These are phyloP conservation scores for Hebeloma cylindrosporum DNA, from an alignment of 768 basidiomycete genomes.

Conservation along the genomic window DNA sequence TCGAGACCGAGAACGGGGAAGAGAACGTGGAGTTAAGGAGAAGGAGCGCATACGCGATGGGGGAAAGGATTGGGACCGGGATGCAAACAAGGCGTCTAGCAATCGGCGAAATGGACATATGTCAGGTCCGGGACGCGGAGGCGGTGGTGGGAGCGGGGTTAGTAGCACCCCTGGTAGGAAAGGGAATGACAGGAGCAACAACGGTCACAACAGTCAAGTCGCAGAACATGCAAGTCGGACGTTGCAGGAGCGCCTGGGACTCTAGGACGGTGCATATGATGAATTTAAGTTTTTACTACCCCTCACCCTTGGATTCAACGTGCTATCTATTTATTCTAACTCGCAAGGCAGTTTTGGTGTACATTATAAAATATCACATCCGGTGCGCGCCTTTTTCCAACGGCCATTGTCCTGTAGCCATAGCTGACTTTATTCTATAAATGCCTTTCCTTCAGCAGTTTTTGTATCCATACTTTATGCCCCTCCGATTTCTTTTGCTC, in stretches of 20 bases:
- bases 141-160: conserved; percentile 32
- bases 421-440: conserved; percentile 22
- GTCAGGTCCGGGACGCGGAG: conserved; percentile 35
- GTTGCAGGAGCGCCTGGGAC: conserved; percentile 83
- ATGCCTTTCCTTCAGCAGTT: neutral
- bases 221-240: conserved; percentile 58
- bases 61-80: conserved; percentile 13
- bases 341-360: conserved; percentile 7
- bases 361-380: conserved; percentile 22
- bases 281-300: conserved; percentile 7
- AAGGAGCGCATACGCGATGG: conserved; percentile 23
- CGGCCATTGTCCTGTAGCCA: conserved; percentile 22
- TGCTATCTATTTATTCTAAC: conserved; percentile 17
- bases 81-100: conserved; percentile 14
- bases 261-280: conserved; percentile 38
- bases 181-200: conserved; percentile 26
- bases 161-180: conserved; percentile 34
- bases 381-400: conserved; percentile 24
- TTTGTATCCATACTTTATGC: neutral
- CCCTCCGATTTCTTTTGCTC: neutral
- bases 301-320: conserved; percentile 11
- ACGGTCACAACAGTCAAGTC: conserved; percentile 38
- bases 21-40: conserved; percentile 19
- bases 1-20: conserved; percentile 29
- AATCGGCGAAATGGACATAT: conserved; percentile 44